Evolutionary conservation across 2,329 filamentous ascomycete genomes (phyloP).

Genomic region (Fusarium miscanthi): DNA sequence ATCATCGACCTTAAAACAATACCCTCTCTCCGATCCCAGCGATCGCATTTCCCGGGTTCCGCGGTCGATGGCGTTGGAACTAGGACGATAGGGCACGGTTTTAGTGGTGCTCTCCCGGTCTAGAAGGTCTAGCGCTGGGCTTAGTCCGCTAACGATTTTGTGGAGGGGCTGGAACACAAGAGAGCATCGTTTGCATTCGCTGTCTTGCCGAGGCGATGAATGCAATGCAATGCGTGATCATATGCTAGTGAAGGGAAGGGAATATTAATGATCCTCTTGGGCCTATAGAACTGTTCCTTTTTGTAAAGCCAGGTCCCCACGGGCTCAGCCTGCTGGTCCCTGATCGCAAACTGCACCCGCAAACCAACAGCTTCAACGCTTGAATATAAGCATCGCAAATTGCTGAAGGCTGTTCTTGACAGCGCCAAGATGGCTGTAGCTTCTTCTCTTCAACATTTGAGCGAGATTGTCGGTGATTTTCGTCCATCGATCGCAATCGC

Average conservation of each 20-base stretch:
- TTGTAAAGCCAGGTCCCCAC: not conserved
- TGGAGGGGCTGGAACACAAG: not conserved
- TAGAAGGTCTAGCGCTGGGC: not conserved
- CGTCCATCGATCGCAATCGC: constrained; percentile 23
- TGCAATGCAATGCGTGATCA: not conserved
- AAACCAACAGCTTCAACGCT: not conserved
- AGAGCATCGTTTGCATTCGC: not conserved
- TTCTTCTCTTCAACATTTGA: not conserved
- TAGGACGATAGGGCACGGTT: not conserved
- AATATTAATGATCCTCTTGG: constrained; percentile 17
- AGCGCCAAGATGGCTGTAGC: constrained; percentile 8
- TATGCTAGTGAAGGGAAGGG: not conserved
- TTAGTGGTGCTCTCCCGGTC: constrained; percentile 4
- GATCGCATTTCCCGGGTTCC: not conserved
- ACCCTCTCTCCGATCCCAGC: not conserved
- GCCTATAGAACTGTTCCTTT: not conserved
- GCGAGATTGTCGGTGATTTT: not conserved
- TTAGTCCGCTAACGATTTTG: not conserved
- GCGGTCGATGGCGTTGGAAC: not conserved
- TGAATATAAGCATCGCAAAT: not conserved
- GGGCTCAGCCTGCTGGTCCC: not conserved
- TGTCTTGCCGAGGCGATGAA: not conserved
- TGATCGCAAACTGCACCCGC: not conserved
- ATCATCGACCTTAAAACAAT: not conserved
- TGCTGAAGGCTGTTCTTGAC: not conserved